phyloP scores from a whole-genome alignment of 306 rosid species.

The Acacia confusa region DNA sequence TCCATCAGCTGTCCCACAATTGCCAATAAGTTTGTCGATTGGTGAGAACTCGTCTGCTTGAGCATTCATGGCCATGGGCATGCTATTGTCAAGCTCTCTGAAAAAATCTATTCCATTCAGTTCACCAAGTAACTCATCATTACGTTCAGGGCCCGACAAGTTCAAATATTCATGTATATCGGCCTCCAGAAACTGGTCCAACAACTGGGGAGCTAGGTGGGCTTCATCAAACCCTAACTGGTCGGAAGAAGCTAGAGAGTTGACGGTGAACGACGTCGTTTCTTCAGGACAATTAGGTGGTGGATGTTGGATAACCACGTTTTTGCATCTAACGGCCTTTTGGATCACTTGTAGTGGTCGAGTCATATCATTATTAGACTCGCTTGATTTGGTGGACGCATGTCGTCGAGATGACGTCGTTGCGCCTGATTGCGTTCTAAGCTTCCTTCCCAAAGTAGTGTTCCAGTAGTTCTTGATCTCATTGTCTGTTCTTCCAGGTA shows the following conservation, averaged over 20 bases:
- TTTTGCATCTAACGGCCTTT: background rate
- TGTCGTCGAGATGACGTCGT: background rate
- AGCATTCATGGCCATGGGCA: background rate
- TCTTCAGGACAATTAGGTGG: background rate
- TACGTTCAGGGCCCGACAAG: background rate
- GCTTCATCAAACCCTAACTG: background rate
- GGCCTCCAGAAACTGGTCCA: background rate
- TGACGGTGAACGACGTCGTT: background rate
- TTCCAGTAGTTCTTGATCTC: constrained; percentile 23
- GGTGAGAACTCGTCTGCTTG: background rate
- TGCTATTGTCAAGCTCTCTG: background rate
- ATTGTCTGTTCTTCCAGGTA: constrained; percentile 22
- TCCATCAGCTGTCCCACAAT: background rate
- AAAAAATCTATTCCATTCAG: background rate
- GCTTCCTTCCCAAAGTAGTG: background rate
- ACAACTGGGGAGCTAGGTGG: background rate
- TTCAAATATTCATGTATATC: background rate
- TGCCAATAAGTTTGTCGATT: background rate
- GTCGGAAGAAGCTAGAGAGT: background rate
- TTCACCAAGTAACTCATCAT: background rate
- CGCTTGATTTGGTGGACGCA: background rate
- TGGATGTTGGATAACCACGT: background rate
- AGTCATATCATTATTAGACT: background rate
- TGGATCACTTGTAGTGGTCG: background rate
- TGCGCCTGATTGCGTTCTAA: background rate